Percentiles rank a stretch among this genome's conserved stretches.
These are phyloP conservation scores for Aspergillus thermomutatus DNA, from an alignment of 2,329 filamentous ascomycete species.

Conservation along the genomic window DNA sequence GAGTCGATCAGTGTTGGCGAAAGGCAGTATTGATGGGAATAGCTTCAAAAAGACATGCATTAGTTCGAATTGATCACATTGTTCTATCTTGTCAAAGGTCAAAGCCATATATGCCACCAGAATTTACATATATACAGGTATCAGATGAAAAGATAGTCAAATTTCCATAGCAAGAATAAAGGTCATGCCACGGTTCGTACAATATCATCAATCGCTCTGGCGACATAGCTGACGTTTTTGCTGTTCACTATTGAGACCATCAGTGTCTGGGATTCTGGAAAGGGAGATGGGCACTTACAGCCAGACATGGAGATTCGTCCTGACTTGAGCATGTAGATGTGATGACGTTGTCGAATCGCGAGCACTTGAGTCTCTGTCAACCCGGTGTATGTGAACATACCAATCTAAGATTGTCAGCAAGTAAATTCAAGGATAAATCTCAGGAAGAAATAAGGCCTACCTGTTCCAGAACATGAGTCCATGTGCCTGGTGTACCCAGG, in stretches of 20 bases:
- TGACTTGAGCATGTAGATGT: constrained; percentile 19
- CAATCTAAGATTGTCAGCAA: constrained; percentile 9
- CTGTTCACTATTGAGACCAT: constrained; percentile 11
- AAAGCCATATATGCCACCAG: neutral
- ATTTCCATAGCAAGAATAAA: too few relatives aligned
- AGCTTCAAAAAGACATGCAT: neutral
- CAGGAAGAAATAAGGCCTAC: neutral
- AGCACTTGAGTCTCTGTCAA: constrained; percentile 10
- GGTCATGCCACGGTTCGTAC: constrained; percentile 7
- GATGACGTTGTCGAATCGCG: constrained; percentile 13
- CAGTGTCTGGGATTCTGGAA: neutral
- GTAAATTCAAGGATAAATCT: neutral
- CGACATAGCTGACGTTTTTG: constrained; percentile 14
- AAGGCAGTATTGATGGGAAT: too few relatives aligned
- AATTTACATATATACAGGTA: neutral
- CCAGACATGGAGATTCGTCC: constrained; percentile 19
- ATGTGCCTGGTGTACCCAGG: constrained; percentile 14
- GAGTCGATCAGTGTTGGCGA: too few relatives aligned
- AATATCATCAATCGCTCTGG: constrained; percentile 15
- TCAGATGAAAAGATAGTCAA: neutral
- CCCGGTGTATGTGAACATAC: constrained; percentile 20
- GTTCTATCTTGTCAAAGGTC: neutral
- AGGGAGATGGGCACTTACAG: constrained; percentile 7
- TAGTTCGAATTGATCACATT: neutral
- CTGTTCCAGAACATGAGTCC: constrained; percentile 17